Conservation (phyloP, 2,329 filamentous ascomycete genomes). For the Lasiodiplodia citricola region DNA sequence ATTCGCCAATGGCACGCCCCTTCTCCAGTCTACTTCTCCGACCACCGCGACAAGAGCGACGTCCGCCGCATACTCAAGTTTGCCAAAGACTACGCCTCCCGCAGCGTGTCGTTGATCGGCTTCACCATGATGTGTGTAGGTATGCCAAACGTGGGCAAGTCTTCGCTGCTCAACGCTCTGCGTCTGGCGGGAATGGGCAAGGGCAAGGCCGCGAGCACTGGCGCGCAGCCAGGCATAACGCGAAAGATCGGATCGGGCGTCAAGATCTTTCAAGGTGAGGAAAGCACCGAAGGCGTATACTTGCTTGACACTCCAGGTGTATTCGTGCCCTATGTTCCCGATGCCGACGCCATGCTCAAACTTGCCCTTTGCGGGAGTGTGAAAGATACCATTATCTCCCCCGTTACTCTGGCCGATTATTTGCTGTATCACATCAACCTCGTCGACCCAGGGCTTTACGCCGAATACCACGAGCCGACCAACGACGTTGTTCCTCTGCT, state of each 20-base stretch:
- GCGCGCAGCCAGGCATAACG: constrained; percentile 87
- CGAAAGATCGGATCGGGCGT: constrained; percentile 83
- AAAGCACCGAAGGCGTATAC: constrained; percentile 62
- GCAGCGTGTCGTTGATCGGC: constrained; percentile 69
- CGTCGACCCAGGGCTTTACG: constrained; percentile 66
- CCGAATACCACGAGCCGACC: constrained; percentile 70
- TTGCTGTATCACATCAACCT: constrained; percentile 84
- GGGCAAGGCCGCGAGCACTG: constrained; percentile 79
- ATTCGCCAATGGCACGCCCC: constrained; percentile 61
- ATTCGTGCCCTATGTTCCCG: constrained; percentile 88
- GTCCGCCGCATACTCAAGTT: constrained; percentile 55
- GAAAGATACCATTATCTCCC: constrained; percentile 82
- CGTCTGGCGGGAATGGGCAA: constrained; percentile 70
- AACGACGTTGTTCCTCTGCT: constrained; percentile 83
- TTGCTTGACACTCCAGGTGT: constrained; percentile 93
- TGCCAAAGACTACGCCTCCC: constrained; percentile 57
- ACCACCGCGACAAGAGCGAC: constrained; percentile 53
- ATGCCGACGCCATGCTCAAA: constrained; percentile 90
- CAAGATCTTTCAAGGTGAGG: constrained; percentile 69
- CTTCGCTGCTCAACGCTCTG: constrained; percentile 87
- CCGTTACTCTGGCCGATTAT: constrained; percentile 84
- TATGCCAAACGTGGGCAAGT: constrained; percentile 98
- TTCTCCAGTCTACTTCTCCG: constrained; percentile 57
- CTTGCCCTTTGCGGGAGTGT: constrained; percentile 90
- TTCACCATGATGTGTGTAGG: constrained; percentile 86